Evolutionary conservation across 495 filamentous ascomycete species (phyloP).

Genomic region (Lophiostoma macrostomum): DNA sequence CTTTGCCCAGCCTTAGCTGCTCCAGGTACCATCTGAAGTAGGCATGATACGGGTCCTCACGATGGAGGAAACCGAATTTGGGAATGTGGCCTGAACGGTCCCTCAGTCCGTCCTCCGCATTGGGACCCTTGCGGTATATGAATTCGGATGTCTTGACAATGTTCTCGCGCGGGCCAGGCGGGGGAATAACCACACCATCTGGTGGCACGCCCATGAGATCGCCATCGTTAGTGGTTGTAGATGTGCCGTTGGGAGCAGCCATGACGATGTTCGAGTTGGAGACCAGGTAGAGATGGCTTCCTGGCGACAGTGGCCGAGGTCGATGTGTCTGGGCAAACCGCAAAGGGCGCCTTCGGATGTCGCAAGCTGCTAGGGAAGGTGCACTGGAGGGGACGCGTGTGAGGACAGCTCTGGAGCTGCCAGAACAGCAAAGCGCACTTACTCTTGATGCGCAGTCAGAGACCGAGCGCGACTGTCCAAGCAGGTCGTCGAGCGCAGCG

Average conservation of each 20-base stretch:
- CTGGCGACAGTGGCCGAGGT: no score
- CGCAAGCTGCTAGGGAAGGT: no score
- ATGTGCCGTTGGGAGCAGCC: slow-evolving; percentile 31
- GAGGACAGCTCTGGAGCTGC: no score
- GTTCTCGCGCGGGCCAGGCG: slow-evolving; percentile 7
- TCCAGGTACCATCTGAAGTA: slow-evolving; percentile 88
- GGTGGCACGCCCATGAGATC: slow-evolving; percentile 16
- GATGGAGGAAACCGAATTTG: slow-evolving; percentile 83
- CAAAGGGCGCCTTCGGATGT: no score
- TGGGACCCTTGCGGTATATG: background rate
- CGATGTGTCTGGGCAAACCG: no score
- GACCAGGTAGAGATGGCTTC: no score
- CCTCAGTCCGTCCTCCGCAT: slow-evolving; percentile 64
- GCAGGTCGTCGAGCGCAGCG: no score
- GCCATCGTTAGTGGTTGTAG: background rate
- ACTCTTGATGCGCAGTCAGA: no score
- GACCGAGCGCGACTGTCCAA: no score
- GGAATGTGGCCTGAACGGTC: slow-evolving; percentile 70
- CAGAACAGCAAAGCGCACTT: no score
- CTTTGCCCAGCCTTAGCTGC: slow-evolving; percentile 80
- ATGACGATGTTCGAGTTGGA: slow-evolving; percentile 47
- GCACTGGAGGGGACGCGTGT: no score
- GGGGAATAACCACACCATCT: slow-evolving; percentile 13
- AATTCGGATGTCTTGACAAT: slow-evolving; percentile 14
- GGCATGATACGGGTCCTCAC: slow-evolving; percentile 78